Conservation (phyloP, 352 stramenopile species). For the Plasmopara halstedii region DNA sequence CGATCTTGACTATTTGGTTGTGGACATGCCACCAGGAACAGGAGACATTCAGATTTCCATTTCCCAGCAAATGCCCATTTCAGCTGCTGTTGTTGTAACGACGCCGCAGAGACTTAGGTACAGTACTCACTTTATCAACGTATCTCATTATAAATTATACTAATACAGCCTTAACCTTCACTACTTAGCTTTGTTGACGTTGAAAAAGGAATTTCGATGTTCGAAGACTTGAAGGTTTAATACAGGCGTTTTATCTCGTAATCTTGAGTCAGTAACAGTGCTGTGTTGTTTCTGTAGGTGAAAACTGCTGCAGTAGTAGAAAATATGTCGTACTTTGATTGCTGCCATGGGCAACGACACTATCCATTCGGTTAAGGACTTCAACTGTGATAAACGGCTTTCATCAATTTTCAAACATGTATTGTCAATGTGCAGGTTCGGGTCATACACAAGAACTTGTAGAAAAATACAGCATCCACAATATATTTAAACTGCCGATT, state of each 20-base stretch:
- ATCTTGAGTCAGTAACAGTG: not conserved
- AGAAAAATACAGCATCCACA: conserved; percentile 74
- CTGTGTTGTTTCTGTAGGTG: conserved; percentile 50
- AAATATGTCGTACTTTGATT: conserved; percentile 99
- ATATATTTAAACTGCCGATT: conserved; percentile 82
- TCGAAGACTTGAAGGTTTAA: conserved; percentile 90
- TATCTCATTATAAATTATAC: not conserved
- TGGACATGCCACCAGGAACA: conserved; percentile 98
- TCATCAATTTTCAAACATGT: not conserved
- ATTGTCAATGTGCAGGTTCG: conserved; percentile 24
- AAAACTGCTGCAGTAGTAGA: conserved; percentile 96
- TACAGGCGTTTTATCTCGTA: not conserved
- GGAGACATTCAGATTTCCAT: conserved; percentile 99
- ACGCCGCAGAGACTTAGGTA: conserved; percentile 95
- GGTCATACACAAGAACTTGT: conserved; percentile 72
- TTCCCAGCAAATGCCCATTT: conserved; percentile 96
- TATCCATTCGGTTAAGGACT: conserved; percentile 68
- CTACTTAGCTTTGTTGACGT: conserved; percentile 94
- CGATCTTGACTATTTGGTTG: conserved; percentile 98
- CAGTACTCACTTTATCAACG: not conserved
- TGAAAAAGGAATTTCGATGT: conserved; percentile 98
- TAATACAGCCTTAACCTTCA: too few relatives aligned
- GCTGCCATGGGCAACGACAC: conserved; percentile 74
- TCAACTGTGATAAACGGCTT: not conserved
- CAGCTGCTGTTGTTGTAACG: conserved; percentile 97